Evolutionary conservation across 208 protist genomes (phyloP), one percentile per base, ranked within the genome.

Genomic region (Acanthamoeba royreba): DNA sequence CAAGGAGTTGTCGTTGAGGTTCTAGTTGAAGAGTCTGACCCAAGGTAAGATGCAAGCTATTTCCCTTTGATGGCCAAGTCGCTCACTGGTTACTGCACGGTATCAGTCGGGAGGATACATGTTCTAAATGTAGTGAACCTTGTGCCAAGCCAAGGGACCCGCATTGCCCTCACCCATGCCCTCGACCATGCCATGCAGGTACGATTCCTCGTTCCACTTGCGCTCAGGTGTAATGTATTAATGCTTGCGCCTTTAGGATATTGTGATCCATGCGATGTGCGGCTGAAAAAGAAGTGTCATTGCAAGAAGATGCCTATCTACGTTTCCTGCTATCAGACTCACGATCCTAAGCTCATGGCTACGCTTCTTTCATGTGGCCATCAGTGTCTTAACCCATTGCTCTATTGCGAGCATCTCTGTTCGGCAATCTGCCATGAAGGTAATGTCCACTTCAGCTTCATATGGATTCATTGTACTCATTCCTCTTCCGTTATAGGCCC

Each of bases 241-340:
- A 19, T 19, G 9, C 49, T 25, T 55, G 49, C 49, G 9, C 49
- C 13, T 55, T 55, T 66, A 74, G 63, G 63, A 31, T 74, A 74
- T 19, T 86, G 77, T 25, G 25, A 4, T 47, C 77, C 77, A 4
- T 86, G 77, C 77, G 77, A 86, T 13, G 77, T 19, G 45, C 2
- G 45, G 45, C 40, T 86, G 43, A 47, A 86, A 35, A 52, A 38
- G 46, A 47, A 55, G 45, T 86, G 77, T 19, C 77, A 86, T 45
- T 86, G 77, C 77, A 55, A 55, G 45, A 86, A 58, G 45, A 86
- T 58, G 46, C 77, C 77, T 4, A 86, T 58, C 45, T 86, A 58
- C 46, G 46, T 86, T 3, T 86, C 46, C 4, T 86, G 77, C 46
- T 53, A 45, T 45, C 45, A 86, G 46, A 86, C 40, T 2, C 45